Conservation (phyloP, 2,329 filamentous ascomycete genomes). For the Teratosphaeria gauchensis region DNA sequence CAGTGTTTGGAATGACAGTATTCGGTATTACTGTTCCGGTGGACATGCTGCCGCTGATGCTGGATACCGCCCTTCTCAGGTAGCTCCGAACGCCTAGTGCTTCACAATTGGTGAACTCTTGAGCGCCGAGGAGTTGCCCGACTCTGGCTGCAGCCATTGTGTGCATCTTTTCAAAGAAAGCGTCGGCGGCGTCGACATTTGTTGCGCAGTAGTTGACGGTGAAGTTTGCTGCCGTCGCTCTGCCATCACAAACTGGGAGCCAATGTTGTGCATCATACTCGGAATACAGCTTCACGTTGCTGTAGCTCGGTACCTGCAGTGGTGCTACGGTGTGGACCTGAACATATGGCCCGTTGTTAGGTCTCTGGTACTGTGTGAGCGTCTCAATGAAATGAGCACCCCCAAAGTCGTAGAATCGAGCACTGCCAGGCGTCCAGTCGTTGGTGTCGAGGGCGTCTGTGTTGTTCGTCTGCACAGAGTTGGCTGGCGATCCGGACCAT, state of each 20-base stretch:
- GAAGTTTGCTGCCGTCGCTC: slow-evolving; percentile 10
- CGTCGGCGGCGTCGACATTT: slow-evolving; percentile 3
- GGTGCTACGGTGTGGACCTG: slow-evolving; percentile 13
- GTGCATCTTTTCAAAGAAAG: slow-evolving; percentile 10
- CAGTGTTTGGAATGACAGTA: neutral
- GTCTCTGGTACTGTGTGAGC: slow-evolving; percentile 10
- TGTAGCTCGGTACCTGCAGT: slow-evolving; percentile 4
- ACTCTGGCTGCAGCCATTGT: slow-evolving; percentile 8
- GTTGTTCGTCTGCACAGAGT: slow-evolving; percentile 11
- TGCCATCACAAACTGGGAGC: slow-evolving; percentile 9
- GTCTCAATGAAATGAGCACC: slow-evolving; percentile 11
- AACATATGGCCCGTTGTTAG: slow-evolving; percentile 9
- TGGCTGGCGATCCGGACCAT: slow-evolving; percentile 8
- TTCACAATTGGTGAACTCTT: slow-evolving; percentile 12
- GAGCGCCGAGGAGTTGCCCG: slow-evolving; percentile 11
- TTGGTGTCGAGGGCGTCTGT: slow-evolving; percentile 4
- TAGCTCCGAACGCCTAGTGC: slow-evolving; percentile 3
- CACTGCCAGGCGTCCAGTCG: slow-evolving; percentile 10
- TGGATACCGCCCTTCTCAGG: neutral
- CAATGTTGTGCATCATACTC: slow-evolving; percentile 8
- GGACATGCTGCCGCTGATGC: neutral
- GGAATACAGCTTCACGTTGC: slow-evolving; percentile 8
- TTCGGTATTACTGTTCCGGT: neutral
- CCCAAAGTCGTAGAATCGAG: slow-evolving; percentile 8
- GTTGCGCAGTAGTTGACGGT: slow-evolving; percentile 14